These are phyloP conservation scores for Daldinia grandis DNA, from an alignment of 495 filamentous ascomycete species.

Conservation along the genomic window DNA sequence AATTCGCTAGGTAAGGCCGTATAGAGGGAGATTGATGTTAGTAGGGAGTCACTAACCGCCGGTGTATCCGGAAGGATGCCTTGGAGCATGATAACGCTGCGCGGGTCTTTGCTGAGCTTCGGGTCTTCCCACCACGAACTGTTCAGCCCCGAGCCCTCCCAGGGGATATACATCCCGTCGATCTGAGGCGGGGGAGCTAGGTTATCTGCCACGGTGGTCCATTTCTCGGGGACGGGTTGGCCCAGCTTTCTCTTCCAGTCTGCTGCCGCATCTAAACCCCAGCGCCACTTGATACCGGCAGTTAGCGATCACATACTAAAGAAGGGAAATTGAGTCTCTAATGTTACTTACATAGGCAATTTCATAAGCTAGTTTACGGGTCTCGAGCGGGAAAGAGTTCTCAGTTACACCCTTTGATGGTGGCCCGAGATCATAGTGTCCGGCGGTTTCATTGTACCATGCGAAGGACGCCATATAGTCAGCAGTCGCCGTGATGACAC, in stretches of 20 bases:
- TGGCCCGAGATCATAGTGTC: conserved; percentile 53
- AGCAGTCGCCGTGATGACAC: conserved; percentile 46
- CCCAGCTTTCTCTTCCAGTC: conserved; percentile 44
- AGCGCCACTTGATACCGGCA: conserved; percentile 48
- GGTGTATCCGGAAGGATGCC: conserved; percentile 48
- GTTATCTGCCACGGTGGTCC: conserved; percentile 46
- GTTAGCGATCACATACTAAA: background rate
- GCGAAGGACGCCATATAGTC: conserved; percentile 54
- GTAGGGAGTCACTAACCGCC: conserved; percentile 10
- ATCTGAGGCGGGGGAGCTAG: conserved; percentile 50
- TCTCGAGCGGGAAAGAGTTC: conserved; percentile 49
- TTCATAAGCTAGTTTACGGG: conserved; percentile 49
- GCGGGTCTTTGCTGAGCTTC: conserved; percentile 49
- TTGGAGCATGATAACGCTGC: conserved; percentile 49
- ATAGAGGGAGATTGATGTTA: background rate
- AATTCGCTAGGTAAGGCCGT: no score
- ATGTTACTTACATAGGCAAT: conserved; percentile 43
- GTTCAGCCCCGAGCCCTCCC: conserved; percentile 47
- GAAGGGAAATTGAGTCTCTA: background rate
- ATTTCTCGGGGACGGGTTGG: conserved; percentile 45
- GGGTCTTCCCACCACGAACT: conserved; percentile 49
- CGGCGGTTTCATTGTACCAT: conserved; percentile 49
- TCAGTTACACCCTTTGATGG: conserved; percentile 53
- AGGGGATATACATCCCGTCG: conserved; percentile 49
- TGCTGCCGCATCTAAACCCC: conserved; percentile 49